Evolutionary conservation across 2,329 filamentous ascomycete species (phyloP), one percentile per base, ranked within the genome.

Genomic region (Pseudocercospora musae): DNA sequence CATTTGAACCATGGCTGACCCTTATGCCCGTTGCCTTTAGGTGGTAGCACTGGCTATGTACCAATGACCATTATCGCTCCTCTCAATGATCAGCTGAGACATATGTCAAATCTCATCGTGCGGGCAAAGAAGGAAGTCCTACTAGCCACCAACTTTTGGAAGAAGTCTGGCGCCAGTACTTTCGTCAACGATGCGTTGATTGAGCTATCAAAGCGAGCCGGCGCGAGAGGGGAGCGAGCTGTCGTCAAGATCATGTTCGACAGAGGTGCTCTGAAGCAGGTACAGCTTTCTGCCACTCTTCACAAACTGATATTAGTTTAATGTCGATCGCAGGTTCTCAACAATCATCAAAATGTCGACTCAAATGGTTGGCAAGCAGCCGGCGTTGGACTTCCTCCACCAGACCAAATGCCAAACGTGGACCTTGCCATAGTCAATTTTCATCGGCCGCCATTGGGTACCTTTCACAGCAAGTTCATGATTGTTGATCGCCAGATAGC

Each of bases 191-290:
- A 90, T 70, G 87, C 87, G 0, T 79, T 94, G 54, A 80, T 81
- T 18, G 89, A 93, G 73, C 81, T 93, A 0, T 90, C 89, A 0
- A 81, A 77, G 37, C 82, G 89, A 23, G 88, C 87, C 0, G 86
- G 85, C 0, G 78, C 79, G 56, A 78, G 85, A 21, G 84, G 84
- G 0, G 73, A 78, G 15, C 84, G 80, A 58, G 80, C 90, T 0
- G 81, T 90, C 0, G 83, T 92, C 62, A 92, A 92, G 72, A 78
- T 94, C 65, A 85, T 92, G 69, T 92, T 91, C 73, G 90, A 93
- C 73, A 82, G 88, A 9, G 89, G 88, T 8, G 85, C 84, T 62
- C 75, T 85, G 1, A 85, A 84, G 62, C 89, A 92, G 73, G 75
- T 80, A 33, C 57, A 67, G 65, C 25, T 13, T 23, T 25, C 20